These are phyloP conservation scores for Erythrophleum ivorense DNA, from an alignment of 331 rosid genomes.

Conservation along the genomic window DNA sequence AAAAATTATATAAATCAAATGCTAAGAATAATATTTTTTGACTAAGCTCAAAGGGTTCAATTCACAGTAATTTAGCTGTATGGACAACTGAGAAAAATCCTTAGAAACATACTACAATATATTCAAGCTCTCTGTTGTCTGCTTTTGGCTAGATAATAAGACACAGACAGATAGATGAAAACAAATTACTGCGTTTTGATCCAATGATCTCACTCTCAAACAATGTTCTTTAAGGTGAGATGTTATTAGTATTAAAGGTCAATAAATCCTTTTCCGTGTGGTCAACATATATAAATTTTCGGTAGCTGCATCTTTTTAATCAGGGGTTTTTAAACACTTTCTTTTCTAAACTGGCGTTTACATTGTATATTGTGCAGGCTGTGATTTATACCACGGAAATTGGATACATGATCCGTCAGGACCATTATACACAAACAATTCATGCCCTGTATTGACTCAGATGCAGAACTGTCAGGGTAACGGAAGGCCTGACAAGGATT, in stretches of 20 bases:
- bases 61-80: neutral
- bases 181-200: neutral
- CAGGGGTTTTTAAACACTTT: slow-evolving; percentile 4
- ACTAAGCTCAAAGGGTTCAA: slow-evolving; percentile 1
- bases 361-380: slow-evolving; percentile 56
- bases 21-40: neutral
- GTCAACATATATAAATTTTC: slow-evolving; percentile 19
- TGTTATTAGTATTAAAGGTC: neutral
- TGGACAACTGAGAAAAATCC: slow-evolving; percentile 7
- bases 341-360: slow-evolving; percentile 25
- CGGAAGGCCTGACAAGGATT: slow-evolving; percentile 96
- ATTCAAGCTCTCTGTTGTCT: neutral
- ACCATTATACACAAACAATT: slow-evolving; percentile 78
- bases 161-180: neutral
- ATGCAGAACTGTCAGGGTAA: slow-evolving; percentile 99
- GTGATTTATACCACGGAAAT: slow-evolving; percentile 85
- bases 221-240: slow-evolving; percentile 12
- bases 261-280: neutral
- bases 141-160: slow-evolving; percentile 26
- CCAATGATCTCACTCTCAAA: slow-evolving; percentile 28
- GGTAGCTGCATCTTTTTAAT: slow-evolving; percentile 16
- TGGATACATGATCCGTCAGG: slow-evolving; percentile 88
- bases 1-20: neutral
- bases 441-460: slow-evolving; percentile 93
- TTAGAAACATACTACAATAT: neutral